phyloP scores from a whole-genome alignment of 2,329 filamentous ascomycete genomes.

The Diaporthe citriasiana region DNA sequence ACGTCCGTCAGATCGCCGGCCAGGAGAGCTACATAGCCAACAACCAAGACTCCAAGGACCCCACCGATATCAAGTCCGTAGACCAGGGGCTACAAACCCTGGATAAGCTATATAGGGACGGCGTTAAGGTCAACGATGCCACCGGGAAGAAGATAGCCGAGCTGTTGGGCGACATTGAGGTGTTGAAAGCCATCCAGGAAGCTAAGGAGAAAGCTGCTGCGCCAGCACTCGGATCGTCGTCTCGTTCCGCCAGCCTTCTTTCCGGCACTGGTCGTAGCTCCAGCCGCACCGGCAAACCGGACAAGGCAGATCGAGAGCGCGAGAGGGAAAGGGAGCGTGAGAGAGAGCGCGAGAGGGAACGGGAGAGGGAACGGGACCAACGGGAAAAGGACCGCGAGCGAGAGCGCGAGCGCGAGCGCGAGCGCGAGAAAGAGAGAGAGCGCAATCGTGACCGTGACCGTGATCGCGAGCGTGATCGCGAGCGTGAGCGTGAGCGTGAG shows the following conservation, averaged over 20 bases:
- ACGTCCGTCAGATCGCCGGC: slow-evolving; percentile 54
- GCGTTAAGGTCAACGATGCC: slow-evolving; percentile 52
- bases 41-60: slow-evolving; percentile 52
- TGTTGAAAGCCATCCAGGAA: slow-evolving; percentile 57
- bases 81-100: slow-evolving; percentile 43
- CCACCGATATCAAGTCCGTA: slow-evolving; percentile 50
- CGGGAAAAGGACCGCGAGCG: slow-evolving; percentile 40
- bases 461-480: slow-evolving; percentile 45
- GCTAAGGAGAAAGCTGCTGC: slow-evolving; percentile 55
- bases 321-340: slow-evolving; percentile 45
- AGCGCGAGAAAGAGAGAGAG: slow-evolving; percentile 30
- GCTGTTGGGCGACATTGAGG: slow-evolving; percentile 55
- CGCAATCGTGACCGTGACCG: slow-evolving; percentile 37
- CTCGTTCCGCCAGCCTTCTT: slow-evolving; percentile 45
- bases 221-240: slow-evolving; percentile 44
- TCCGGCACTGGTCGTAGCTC: slow-evolving; percentile 38
- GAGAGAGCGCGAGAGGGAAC: slow-evolving; percentile 32
- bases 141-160: slow-evolving; percentile 49
- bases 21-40: slow-evolving; percentile 57
- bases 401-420: slow-evolving; percentile 40
- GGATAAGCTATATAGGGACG: slow-evolving; percentile 50
- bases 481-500: slow-evolving; percentile 47
- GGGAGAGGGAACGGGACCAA: slow-evolving; percentile 43
- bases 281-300: slow-evolving; percentile 44
- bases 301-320: slow-evolving; percentile 43